Conservation (phyloP, 2,329 filamentous ascomycete genomes). For the Trichoderma guizhouense region DNA sequence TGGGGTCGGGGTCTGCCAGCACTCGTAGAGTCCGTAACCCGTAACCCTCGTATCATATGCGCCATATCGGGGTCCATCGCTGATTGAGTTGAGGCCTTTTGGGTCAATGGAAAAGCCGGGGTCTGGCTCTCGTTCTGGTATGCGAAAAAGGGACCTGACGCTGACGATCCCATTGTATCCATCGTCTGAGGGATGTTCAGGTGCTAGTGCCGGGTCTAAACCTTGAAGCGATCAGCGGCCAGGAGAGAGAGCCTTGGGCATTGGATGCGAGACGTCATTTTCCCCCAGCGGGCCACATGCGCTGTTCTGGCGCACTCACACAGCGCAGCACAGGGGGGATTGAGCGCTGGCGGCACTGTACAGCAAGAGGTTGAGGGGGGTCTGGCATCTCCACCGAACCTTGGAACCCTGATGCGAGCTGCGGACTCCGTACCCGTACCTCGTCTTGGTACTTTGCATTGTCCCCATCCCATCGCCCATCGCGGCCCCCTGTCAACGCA, state of each 20-base stretch:
- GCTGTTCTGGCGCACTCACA: not conserved
- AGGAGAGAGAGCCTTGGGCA: conserved; percentile 1
- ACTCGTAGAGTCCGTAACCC: not conserved
- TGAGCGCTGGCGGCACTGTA: not conserved
- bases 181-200: not conserved
- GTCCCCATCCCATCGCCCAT: not conserved
- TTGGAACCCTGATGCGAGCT: not conserved
- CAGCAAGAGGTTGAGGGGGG: not conserved
- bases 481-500: not conserved
- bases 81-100: not conserved
- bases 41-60: not conserved
- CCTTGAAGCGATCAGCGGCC: conserved; percentile 4
- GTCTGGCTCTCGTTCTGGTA: not conserved
- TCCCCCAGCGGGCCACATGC: not conserved
- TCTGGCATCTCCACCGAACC: not conserved
- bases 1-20: not conserved
- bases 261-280: not conserved
- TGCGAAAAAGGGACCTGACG: not conserved
- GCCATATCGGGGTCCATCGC: not conserved
- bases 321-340: not conserved
- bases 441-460: not conserved
- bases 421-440: not conserved
- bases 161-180: not conserved
- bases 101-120: not conserved
- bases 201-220: not conserved